Conservation (phyloP, 768 basidiomycete species). For the Nevesoporus exiguus region DNA sequence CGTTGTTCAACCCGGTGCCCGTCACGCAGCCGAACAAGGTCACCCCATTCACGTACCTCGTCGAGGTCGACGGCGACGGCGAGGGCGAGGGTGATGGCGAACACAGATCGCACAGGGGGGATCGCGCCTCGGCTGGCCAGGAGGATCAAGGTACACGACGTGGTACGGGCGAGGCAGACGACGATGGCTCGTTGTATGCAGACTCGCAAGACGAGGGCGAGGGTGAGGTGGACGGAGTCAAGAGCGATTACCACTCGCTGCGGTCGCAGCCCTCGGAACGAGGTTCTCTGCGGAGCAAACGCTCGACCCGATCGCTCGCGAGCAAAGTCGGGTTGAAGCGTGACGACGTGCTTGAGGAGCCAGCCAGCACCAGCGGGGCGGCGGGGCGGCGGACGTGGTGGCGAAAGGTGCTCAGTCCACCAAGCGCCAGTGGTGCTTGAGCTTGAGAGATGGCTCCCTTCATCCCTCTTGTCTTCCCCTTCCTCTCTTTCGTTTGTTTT, state of each 20-base stretch:
- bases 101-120: neutral
- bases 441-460: neutral
- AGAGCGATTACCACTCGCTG: constrained; percentile 31
- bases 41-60: constrained; percentile 38
- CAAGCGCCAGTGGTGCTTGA: neutral
- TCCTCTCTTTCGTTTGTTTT: neutral
- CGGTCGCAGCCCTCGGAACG: constrained; percentile 24
- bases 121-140: neutral
- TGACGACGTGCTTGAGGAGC: neutral
- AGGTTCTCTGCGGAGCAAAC: constrained; percentile 22
- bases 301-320: constrained; percentile 19
- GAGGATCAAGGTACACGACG: neutral
- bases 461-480: neutral
- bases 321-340: constrained; percentile 4
- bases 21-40: constrained; percentile 31
- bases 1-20: constrained; percentile 71
- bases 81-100: constrained; percentile 14
- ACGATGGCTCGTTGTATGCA: constrained; percentile 21
- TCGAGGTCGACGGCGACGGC: constrained; percentile 24
- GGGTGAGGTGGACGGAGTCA: constrained; percentile 5
- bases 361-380: neutral
- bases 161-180: constrained; percentile 9
- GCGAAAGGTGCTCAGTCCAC: constrained; percentile 29
- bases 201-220: constrained; percentile 17
- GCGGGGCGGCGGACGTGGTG: constrained; percentile 30